phyloP scores from a whole-genome alignment of 2,329 filamentous ascomycete species.

The Aureobasidium musti region DNA sequence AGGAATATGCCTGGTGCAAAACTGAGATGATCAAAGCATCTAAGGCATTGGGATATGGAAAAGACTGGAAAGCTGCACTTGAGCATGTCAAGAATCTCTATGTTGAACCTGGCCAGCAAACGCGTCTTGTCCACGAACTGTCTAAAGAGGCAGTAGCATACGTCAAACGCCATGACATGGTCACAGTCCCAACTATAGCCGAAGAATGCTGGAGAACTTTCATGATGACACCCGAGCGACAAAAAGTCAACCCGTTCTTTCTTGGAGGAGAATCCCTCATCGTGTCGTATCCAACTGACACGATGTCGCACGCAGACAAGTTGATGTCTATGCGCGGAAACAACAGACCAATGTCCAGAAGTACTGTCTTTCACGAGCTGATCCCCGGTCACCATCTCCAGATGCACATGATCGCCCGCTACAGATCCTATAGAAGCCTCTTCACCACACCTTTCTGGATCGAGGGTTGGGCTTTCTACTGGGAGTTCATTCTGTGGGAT shows the following conservation, averaged over 20 bases:
- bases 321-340: constrained; percentile 63
- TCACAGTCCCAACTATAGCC: constrained; percentile 58
- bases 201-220: constrained; percentile 58
- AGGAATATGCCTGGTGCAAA: constrained; percentile 59
- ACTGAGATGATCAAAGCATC: constrained; percentile 57
- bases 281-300: constrained; percentile 58
- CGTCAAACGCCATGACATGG: constrained; percentile 56
- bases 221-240: constrained; percentile 58
- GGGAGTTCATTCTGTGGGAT: constrained; percentile 62
- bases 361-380: constrained; percentile 64
- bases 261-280: constrained; percentile 57
- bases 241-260: constrained; percentile 62
- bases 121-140: constrained; percentile 55
- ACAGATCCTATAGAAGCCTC: constrained; percentile 53
- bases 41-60: constrained; percentile 50
- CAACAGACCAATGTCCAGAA: constrained; percentile 58
- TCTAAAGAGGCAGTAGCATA: constrained; percentile 56
- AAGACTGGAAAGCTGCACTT: constrained; percentile 56
- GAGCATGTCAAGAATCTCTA: constrained; percentile 59
- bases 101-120: constrained; percentile 58
- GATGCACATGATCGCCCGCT: constrained; percentile 51
- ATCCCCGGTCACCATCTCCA: constrained; percentile 62
- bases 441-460: constrained; percentile 62
- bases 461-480: constrained; percentile 64
- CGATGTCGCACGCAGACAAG: constrained; percentile 58